Conservation (phyloP, 2,329 filamentous ascomycete genomes). For the Pseudocercospora musae region DNA sequence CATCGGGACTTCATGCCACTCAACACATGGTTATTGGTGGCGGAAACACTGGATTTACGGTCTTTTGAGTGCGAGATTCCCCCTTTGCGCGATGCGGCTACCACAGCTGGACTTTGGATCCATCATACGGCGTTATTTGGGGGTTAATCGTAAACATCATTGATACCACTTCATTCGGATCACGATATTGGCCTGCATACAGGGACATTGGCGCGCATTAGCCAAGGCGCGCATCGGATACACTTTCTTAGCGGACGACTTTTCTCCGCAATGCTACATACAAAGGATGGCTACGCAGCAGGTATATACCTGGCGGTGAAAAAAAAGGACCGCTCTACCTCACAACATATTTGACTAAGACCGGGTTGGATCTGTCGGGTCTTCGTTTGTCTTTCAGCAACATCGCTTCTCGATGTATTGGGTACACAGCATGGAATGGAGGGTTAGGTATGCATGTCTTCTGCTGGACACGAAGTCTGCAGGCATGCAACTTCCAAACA, state of each 20-base stretch:
- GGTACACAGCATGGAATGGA: slow-evolving; percentile 6
- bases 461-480: slow-evolving; percentile 9
- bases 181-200: slow-evolving; percentile 4
- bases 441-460: slow-evolving; percentile 5
- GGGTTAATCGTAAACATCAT: slow-evolving; percentile 1
- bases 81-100: slow-evolving; percentile 21
- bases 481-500: slow-evolving; percentile 2
- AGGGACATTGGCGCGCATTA: slow-evolving; percentile 1
- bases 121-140: slow-evolving; percentile 15
- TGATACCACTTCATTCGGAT: not conserved
- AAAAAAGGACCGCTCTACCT: not conserved
- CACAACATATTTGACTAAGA: not conserved
- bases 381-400: not conserved
- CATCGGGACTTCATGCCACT: slow-evolving; percentile 11
- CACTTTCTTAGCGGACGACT: not conserved
- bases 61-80: slow-evolving; percentile 21
- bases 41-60: slow-evolving; percentile 15
- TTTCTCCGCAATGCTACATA: not conserved
- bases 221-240: slow-evolving; percentile 2
- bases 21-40: slow-evolving; percentile 10
- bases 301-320: slow-evolving; percentile 2
- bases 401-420: slow-evolving; percentile 1
- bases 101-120: slow-evolving; percentile 13
- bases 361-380: not conserved
- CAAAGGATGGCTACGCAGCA: slow-evolving; percentile 4